Conservation (phyloP, 305 asterid genomes). For the Coffea humblotiana region DNA sequence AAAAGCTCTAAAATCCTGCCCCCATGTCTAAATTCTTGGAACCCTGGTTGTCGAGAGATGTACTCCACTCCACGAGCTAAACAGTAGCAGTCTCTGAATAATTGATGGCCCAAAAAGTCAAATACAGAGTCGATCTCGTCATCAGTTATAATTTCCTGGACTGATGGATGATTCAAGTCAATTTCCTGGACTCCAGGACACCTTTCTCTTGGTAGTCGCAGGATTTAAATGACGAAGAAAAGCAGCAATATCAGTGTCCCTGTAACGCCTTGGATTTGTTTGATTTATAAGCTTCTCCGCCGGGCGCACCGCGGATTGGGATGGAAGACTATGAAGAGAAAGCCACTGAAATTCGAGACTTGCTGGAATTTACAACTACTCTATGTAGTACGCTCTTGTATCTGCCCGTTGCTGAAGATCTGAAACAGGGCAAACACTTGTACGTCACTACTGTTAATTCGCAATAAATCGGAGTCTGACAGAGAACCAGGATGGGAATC, state of each 20-base stretch:
- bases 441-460: neutral
- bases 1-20: no score
- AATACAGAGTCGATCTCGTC: neutral
- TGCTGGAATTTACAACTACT: conserved; percentile 55
- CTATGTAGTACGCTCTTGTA: conserved; percentile 84
- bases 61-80: neutral
- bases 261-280: conserved; percentile 55
- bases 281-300: conserved; percentile 44
- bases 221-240: conserved; percentile 49
- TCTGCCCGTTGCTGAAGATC: conserved; percentile 89
- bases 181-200: conserved; percentile 64
- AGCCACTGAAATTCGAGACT: conserved; percentile 67
- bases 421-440: conserved; percentile 10
- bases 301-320: conserved; percentile 53
- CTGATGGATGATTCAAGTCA: conserved; percentile 17
- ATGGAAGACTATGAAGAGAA: conserved; percentile 75
- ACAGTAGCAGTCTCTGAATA: neutral
- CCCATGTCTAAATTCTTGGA: neutral
- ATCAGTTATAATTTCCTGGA: conserved; percentile 1
- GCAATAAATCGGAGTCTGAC: neutral
- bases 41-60: neutral
- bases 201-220: conserved; percentile 57
- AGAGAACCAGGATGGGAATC: neutral
- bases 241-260: conserved; percentile 59
- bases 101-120: neutral